Evolutionary conservation across 495 filamentous ascomycete species (phyloP).

Genomic region (Clohesyomyces aquaticus): DNA sequence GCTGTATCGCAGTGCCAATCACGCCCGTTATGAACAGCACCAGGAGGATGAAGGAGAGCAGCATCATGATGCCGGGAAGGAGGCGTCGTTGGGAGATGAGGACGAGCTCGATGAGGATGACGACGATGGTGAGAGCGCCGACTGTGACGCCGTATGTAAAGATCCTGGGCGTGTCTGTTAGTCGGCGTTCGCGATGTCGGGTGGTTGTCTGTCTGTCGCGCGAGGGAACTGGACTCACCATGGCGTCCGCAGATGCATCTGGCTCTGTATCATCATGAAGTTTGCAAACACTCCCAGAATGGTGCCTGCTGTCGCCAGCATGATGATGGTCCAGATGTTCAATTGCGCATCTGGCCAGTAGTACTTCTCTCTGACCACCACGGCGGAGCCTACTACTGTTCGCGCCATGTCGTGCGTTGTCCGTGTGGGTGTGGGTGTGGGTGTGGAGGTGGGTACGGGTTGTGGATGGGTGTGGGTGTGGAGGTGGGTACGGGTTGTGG

Average conservation of each 20-base stretch:
- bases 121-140: slow-evolving; percentile 47
- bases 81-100: slow-evolving; percentile 68
- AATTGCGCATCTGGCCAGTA: slow-evolving; percentile 93
- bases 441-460: too few species aligned
- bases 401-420: slow-evolving; percentile 31
- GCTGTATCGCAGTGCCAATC: slow-evolving; percentile 85
- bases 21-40: slow-evolving; percentile 88
- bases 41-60: slow-evolving; percentile 91
- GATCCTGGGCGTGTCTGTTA: slow-evolving; percentile 63
- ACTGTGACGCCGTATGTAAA: slow-evolving; percentile 83
- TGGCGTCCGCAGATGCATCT: slow-evolving; percentile 70
- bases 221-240: slow-evolving; percentile 70
- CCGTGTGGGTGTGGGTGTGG: background rate
- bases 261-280: slow-evolving; percentile 79
- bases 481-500: too few species aligned
- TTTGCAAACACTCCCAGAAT: slow-evolving; percentile 85
- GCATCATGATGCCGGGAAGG: slow-evolving; percentile 85
- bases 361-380: slow-evolving; percentile 64
- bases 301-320: slow-evolving; percentile 74
- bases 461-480: background rate
- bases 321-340: slow-evolving; percentile 89
- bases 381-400: slow-evolving; percentile 38
- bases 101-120: slow-evolving; percentile 49
- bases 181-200: slow-evolving; percentile 1
- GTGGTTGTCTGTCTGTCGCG: too few species aligned